phyloP scores from a whole-genome alignment of 257 asterid species.

The Cynanchum wilfordii region DNA sequence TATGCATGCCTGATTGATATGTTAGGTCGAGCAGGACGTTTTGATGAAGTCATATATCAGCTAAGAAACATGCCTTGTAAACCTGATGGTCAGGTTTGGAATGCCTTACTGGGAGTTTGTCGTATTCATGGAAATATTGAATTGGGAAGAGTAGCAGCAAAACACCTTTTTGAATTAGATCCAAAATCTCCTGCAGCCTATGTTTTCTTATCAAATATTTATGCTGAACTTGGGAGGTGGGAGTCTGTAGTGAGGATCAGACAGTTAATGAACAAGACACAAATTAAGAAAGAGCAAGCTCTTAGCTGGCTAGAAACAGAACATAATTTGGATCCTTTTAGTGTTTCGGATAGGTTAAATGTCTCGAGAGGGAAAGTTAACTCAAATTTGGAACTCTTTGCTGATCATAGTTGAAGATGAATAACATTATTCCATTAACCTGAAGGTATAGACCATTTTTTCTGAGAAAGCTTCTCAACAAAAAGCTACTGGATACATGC shows the following conservation, averaged over 20 bases:
- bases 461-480: background rate
- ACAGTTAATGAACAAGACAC: constrained; percentile 33
- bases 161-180: constrained; percentile 47
- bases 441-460: constrained; percentile 23
- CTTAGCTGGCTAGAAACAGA: constrained; percentile 63
- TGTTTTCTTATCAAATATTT: constrained; percentile 42
- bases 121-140: constrained; percentile 48
- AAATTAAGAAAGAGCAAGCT: constrained; percentile 28
- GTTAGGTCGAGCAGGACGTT: constrained; percentile 49
- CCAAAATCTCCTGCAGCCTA: constrained; percentile 41
- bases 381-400: constrained; percentile 31
- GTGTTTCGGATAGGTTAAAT: constrained; percentile 17
- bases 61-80: constrained; percentile 42
- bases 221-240: constrained; percentile 57
- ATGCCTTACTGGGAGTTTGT: constrained; percentile 54
- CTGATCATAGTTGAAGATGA: constrained; percentile 25
- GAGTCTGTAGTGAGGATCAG: constrained; percentile 48
- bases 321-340: constrained; percentile 26
- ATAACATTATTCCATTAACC: constrained; percentile 13
- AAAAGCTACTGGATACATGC: background rate
- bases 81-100: constrained; percentile 53
- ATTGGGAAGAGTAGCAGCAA: constrained; percentile 41
- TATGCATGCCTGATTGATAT: constrained; percentile 60
- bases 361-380: constrained; percentile 21
- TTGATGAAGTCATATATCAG: constrained; percentile 41